These are phyloP conservation scores for Teunomyces lycoperdinae DNA, from an alignment of 805 yeast genomes.

Conservation along the genomic window DNA sequence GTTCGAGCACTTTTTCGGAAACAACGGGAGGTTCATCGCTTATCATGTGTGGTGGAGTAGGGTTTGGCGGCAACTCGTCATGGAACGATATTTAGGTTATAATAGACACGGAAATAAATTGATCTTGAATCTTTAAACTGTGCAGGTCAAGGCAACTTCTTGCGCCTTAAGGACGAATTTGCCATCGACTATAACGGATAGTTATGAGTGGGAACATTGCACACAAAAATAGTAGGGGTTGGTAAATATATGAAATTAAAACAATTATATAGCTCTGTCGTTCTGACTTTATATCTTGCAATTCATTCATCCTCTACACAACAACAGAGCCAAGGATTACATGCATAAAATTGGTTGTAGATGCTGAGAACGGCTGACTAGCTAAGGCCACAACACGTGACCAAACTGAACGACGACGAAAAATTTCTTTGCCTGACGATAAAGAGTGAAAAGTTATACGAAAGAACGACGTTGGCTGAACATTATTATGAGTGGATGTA, in stretches of 20 bases:
- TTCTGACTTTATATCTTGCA: too few relatives aligned
- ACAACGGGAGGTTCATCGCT: constrained; percentile 15
- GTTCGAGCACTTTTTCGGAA: constrained; percentile 11
- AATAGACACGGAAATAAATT: constrained; percentile 2
- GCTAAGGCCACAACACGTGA: background rate
- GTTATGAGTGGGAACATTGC: background rate
- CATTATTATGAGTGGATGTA: constrained; percentile 36
- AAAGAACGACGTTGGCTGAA: constrained; percentile 4
- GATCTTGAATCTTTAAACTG: background rate
- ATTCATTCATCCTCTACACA: too few relatives aligned
- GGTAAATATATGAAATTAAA: too few relatives aligned
- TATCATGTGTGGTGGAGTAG: constrained; percentile 19
- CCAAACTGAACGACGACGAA: background rate
- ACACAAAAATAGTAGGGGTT: too few relatives aligned
- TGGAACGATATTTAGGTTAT: constrained; percentile 12
- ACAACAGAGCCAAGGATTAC: too few relatives aligned
- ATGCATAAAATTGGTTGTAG: too few relatives aligned
- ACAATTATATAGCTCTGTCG: too few relatives aligned
- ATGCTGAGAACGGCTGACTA: too few relatives aligned
- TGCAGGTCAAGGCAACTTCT: background rate
- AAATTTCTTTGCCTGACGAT: constrained; percentile 2
- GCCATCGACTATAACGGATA: background rate
- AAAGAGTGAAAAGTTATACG: constrained; percentile 1
- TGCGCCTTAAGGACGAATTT: background rate
- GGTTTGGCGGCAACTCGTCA: constrained; percentile 11